Conservation (phyloP, 352 stramenopile species). For the Phytopythium ostracodes region DNA sequence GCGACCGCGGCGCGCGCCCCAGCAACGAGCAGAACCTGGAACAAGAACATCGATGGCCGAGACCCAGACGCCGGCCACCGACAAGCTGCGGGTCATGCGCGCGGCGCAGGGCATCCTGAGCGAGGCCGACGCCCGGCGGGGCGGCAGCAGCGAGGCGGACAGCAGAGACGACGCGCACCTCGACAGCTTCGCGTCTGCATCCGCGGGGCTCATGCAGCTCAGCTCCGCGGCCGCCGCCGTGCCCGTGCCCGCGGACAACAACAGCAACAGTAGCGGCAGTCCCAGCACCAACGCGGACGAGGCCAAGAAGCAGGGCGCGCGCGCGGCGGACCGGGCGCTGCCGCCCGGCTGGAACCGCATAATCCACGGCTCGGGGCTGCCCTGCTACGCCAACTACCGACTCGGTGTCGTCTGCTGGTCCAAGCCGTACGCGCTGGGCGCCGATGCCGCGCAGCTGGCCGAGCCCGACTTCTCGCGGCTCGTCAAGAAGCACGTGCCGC, state of each 20-base stretch:
- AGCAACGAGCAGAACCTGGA: background rate
- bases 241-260: slow-evolving; percentile 2
- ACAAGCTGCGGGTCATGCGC: slow-evolving; percentile 19
- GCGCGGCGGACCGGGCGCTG: slow-evolving; percentile 24
- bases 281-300: slow-evolving; percentile 1
- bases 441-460: slow-evolving; percentile 9
- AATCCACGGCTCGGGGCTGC: slow-evolving; percentile 58
- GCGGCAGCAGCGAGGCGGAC: background rate
- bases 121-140: background rate
- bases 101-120: background rate
- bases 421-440: slow-evolving; percentile 53
- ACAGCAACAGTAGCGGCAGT: background rate
- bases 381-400: slow-evolving; percentile 61
- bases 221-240: slow-evolving; percentile 33
- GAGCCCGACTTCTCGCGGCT: slow-evolving; percentile 36
- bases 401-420: slow-evolving; percentile 66
- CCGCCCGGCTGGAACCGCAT: slow-evolving; percentile 62
- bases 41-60: slow-evolving; percentile 5
- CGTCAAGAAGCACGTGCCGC: slow-evolving; percentile 57
- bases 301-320: no score
- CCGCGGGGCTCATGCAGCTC: slow-evolving; percentile 45
- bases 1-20: background rate
- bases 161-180: slow-evolving; percentile 4
- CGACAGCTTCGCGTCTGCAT: slow-evolving; percentile 28
- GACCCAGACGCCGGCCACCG: slow-evolving; percentile 13